These are phyloP conservation scores for Sporothrix sp. DNA, from an alignment of 2,329 filamentous ascomycete species.

Conservation along the genomic window DNA sequence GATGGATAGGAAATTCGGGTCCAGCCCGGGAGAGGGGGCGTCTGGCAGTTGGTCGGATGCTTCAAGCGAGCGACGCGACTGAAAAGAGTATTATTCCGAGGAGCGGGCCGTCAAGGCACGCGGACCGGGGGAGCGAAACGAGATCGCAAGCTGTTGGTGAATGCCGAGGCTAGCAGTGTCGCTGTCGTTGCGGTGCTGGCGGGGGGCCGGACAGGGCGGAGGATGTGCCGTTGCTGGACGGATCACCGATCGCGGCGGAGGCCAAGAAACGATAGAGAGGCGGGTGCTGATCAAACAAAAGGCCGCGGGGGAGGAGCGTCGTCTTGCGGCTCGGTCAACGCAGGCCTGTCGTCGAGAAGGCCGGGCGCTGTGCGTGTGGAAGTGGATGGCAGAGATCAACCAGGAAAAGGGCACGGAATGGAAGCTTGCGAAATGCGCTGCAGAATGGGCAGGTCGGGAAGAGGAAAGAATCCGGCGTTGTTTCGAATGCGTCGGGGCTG, in stretches of 20 bases:
- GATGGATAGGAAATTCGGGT: slow-evolving; percentile 19
- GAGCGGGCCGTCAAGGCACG: slow-evolving; percentile 21
- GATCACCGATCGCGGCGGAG: slow-evolving; percentile 9
- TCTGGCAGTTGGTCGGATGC: slow-evolving; percentile 18
- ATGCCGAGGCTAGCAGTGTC: neutral
- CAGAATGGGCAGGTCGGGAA: neutral
- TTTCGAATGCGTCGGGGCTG: slow-evolving; percentile 5
- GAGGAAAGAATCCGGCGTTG: slow-evolving; percentile 9
- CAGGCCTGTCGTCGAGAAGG: slow-evolving; percentile 20
- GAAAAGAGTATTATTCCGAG: slow-evolving; percentile 10
- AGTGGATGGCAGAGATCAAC: slow-evolving; percentile 17
- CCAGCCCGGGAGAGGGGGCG: slow-evolving; percentile 24
- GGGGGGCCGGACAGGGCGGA: slow-evolving; percentile 1
- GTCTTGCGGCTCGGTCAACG: slow-evolving; percentile 7
- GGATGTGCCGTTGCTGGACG: slow-evolving; percentile 22
- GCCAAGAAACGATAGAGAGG: slow-evolving; percentile 17
- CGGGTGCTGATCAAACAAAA: slow-evolving; percentile 25
- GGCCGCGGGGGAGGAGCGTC: slow-evolving; percentile 20
- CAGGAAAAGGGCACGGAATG: slow-evolving; percentile 1
- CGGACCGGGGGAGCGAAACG: slow-evolving; percentile 11
- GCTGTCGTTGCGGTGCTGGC: slow-evolving; percentile 4
- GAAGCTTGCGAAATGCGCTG: neutral
- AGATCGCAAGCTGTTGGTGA: slow-evolving; percentile 1
- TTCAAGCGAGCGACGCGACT: slow-evolving; percentile 22
- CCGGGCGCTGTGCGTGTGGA: slow-evolving; percentile 29